Conservation (phyloP, 2,329 filamentous ascomycete species). For the Ascochyta pisi region DNA sequence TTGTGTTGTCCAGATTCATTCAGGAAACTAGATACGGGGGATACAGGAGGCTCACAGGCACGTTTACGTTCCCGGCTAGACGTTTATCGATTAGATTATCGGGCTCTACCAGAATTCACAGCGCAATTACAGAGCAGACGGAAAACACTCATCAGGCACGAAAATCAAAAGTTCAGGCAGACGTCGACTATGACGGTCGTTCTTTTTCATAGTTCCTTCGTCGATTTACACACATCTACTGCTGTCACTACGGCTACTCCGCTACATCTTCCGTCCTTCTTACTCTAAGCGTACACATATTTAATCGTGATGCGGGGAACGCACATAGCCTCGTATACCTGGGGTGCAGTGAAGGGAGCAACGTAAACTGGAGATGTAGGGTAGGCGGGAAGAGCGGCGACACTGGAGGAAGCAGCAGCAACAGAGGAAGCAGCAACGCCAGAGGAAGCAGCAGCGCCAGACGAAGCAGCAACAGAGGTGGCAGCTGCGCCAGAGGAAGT, state of each 20-base stretch:
- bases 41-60: conserved; percentile 11
- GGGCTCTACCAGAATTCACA: conserved; percentile 22
- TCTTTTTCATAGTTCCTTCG: conserved; percentile 24
- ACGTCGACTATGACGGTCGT: conserved; percentile 22
- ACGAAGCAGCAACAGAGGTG: background rate
- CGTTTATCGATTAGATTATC: conserved; percentile 7
- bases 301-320: conserved; percentile 24
- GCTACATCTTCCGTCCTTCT: conserved; percentile 27
- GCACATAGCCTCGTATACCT: conserved; percentile 25
- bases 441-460: background rate
- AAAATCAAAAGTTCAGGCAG: conserved; percentile 25
- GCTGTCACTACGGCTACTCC: conserved; percentile 26
- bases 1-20: conserved; percentile 17
- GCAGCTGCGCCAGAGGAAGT: background rate
- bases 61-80: conserved; percentile 14
- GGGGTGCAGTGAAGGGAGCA: conserved; percentile 26
- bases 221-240: conserved; percentile 26
- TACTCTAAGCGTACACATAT: conserved; percentile 29
- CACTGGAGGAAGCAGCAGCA: conserved; percentile 10
- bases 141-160: conserved; percentile 27
- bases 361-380: conserved; percentile 31
- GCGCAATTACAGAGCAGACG: conserved; percentile 23
- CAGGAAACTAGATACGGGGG: conserved; percentile 8
- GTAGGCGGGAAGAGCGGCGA: conserved; percentile 25
- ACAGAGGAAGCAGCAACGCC: background rate